A percentile compares a stretch with the other conserved stretches of the same genome.
Evolutionary conservation across 768 basidiomycete genomes (phyloP).

Genomic region (Asterophora lycoperdoides): DNA sequence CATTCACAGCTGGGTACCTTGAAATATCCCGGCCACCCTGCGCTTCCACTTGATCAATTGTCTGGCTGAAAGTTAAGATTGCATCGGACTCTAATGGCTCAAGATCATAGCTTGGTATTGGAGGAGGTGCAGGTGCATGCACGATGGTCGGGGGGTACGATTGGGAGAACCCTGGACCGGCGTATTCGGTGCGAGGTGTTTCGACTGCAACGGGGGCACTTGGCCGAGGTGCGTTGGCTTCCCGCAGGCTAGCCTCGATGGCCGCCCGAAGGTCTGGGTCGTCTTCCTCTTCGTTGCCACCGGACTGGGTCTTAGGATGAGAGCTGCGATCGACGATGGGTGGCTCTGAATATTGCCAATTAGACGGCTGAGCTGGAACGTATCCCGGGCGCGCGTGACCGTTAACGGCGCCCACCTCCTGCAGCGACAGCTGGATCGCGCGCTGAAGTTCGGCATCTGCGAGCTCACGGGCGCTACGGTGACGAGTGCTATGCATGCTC

Average conservation of each 20-base stretch:
- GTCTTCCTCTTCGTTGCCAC: constrained; percentile 63
- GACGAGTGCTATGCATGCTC: constrained; percentile 50
- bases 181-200: constrained; percentile 43
- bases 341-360: constrained; percentile 65
- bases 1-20: constrained; percentile 78
- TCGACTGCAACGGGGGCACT: constrained; percentile 70
- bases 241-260: constrained; percentile 92
- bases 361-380: constrained; percentile 57
- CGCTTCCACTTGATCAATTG: constrained; percentile 77
- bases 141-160: constrained; percentile 38
- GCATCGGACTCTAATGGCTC: constrained; percentile 78
- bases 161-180: constrained; percentile 39
- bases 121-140: constrained; percentile 41
- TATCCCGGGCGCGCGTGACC: constrained; percentile 58
- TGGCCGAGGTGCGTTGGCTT: constrained; percentile 71
- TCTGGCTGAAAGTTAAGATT: constrained; percentile 88
- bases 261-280: constrained; percentile 91
- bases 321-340: constrained; percentile 60
- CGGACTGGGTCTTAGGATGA: constrained; percentile 31
- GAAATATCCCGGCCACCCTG: constrained; percentile 76
- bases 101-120: constrained; percentile 76
- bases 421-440: constrained; percentile 87
- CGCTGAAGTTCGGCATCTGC: constrained; percentile 88
- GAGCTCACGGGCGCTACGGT: constrained; percentile 53
- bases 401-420: constrained; percentile 59